Base-by-base conservation (phyloP, 768 basidiomycete species). In the Mycena metata region DNA sequence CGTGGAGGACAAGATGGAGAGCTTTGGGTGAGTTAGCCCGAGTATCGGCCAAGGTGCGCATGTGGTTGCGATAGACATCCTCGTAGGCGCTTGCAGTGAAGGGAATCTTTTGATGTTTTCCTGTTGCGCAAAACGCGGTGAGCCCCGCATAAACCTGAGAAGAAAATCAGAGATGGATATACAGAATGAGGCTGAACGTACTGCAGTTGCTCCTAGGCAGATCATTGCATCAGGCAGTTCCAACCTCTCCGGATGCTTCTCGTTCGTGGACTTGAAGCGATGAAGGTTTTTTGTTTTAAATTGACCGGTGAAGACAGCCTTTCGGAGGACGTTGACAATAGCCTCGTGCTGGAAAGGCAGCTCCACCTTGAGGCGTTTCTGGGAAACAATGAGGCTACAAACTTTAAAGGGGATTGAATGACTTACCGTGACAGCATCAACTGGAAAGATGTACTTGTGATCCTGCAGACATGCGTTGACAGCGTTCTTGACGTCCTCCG, bases 401-500 rank as follows among this genome's bases (percentile, higher is more conserved):
- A 30, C 6, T 30, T 3, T 3, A 30, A 15, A 39, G 2, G 10
- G 15, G 5, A 15, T 11, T 2, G 39, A 15, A 11, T 2, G 15
- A 36, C 12, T 6, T 9, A 57, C 55, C 41, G 42, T 21, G 11
- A 26, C 2, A 15, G 39, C 5, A 15, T 58, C 17, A 17, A 47
- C 41, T 1, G 66, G 52, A 11, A 61, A 67, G 2, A 67, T 67
- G 21, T 67, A 67, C 4, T 52, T 26, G 16, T 67, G 66, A 19
- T 67, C 66, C n/a, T 67, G 47, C 19, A 67, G 66, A 6, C 55
- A 43, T 15, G 56, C 52, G 16, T 61, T 59, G 9, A 67, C 46
- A 1, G 43, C 45, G 1, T 1, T 26, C 24, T 67, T 67, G 33
- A 56, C 46, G 8, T 67, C 6, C 15, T 11, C 58, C 4, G 51